phyloP scores from a whole-genome alignment of 192 early-diverging fungal genomes.

The Coemansia sp. region DNA sequence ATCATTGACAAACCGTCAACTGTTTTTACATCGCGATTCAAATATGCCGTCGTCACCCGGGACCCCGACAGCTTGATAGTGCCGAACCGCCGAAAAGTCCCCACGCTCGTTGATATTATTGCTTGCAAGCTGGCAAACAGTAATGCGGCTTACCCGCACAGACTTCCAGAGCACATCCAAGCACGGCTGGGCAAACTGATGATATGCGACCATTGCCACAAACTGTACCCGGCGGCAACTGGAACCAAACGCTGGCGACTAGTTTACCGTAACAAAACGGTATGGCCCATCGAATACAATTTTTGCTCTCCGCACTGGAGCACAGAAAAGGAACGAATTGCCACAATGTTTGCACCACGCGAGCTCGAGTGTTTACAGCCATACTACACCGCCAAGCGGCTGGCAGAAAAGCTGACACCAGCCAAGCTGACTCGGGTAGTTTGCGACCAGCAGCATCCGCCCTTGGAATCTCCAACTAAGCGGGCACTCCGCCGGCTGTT shows the following conservation, averaged over 20 bases:
- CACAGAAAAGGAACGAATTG: constrained; percentile 28
- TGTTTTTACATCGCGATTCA: constrained; percentile 15
- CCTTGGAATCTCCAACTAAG: not conserved
- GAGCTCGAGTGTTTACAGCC: constrained; percentile 10
- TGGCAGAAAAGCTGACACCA: not conserved
- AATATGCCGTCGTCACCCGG: not conserved
- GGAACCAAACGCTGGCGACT: constrained; percentile 28
- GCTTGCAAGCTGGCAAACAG: constrained; percentile 22
- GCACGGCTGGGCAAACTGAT: constrained; percentile 13
- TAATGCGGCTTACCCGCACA: constrained; percentile 10
- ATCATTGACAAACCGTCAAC: constrained; percentile 1
- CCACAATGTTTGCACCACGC: constrained; percentile 33
- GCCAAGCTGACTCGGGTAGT: not conserved
- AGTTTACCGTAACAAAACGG: constrained; percentile 9
- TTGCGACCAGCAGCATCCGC: not conserved
- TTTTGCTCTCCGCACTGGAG: constrained; percentile 37
- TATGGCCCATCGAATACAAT: constrained; percentile 30
- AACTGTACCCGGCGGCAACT: constrained; percentile 21
- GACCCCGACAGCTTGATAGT: not conserved
- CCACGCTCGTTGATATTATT: constrained; percentile 28
- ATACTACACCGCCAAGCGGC: constrained; percentile 13
- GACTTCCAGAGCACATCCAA: constrained; percentile 32
- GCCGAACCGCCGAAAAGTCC: not conserved
- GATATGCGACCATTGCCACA: constrained; percentile 33
- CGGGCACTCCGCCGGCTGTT: not conserved